Conservation (phyloP, 257 asterid species). For the Thymus quinquecostatus region DNA sequence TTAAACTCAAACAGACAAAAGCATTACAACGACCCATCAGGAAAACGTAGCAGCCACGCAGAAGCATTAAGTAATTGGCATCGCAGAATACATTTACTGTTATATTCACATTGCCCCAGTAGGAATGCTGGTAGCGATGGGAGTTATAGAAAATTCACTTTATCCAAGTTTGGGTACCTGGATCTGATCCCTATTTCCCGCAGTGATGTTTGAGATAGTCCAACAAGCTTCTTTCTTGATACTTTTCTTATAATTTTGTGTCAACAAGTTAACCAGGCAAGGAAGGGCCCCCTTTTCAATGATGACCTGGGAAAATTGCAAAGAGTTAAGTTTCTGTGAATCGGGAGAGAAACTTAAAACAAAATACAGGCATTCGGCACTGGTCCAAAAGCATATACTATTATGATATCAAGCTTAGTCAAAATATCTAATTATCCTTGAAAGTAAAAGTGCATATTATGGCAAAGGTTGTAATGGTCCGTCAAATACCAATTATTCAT, state of each 20-base stretch:
- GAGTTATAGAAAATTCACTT: slow-evolving; percentile 7
- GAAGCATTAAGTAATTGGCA: background rate
- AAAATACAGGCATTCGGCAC: background rate
- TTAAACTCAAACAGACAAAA: background rate
- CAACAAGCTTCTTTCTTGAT: slow-evolving; percentile 61
- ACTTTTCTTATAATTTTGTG: slow-evolving; percentile 54
- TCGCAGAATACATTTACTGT: background rate
- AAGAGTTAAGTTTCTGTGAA: slow-evolving; percentile 3
- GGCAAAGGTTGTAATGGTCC: background rate
- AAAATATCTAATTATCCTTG: background rate
- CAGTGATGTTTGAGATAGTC: slow-evolving; percentile 62
- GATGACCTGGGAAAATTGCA: slow-evolving; percentile 43
- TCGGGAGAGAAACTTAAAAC: background rate
- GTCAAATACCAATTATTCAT: slow-evolving; percentile 9
- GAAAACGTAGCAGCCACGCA: background rate
- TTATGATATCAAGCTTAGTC: background rate
- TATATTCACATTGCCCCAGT: background rate
- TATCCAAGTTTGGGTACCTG: slow-evolving; percentile 33
- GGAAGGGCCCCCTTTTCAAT: slow-evolving; percentile 53
- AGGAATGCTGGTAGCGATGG: background rate
- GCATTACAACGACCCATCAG: background rate
- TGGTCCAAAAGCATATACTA: background rate
- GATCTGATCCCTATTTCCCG: slow-evolving; percentile 55
- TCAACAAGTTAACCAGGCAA: slow-evolving; percentile 49
- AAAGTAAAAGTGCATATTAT: background rate